These are phyloP conservation scores for Solanum piurae DNA, from an alignment of 257 asterid genomes.

Conservation along the genomic window DNA sequence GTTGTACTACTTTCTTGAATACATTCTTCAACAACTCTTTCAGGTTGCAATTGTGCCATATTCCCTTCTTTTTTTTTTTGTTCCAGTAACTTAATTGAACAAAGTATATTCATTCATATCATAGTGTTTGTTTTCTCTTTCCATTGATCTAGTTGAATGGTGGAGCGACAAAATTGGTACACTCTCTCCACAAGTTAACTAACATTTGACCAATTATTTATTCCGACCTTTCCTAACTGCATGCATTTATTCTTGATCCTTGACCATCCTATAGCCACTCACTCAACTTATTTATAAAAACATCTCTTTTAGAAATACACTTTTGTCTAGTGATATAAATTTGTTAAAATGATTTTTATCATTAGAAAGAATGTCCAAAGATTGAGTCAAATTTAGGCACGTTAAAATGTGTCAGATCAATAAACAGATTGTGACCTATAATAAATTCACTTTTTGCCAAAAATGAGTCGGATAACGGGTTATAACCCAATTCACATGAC, in stretches of 20 bases:
- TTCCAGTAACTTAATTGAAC: neutral
- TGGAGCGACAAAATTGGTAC: neutral
- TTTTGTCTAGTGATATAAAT: neutral
- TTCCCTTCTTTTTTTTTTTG: neutral
- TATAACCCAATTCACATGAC: neutral
- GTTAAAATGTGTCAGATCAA: neutral
- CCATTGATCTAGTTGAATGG: neutral
- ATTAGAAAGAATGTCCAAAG: neutral
- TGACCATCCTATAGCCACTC: neutral
- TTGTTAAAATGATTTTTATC: neutral
- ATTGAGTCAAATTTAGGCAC: neutral
- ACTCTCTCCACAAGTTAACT: neutral
- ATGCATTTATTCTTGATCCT: neutral
- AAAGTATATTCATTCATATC: neutral
- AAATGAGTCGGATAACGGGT: neutral
- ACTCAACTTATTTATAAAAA: neutral
- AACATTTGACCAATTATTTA: neutral
- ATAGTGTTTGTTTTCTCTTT: neutral
- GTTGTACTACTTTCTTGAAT: neutral
- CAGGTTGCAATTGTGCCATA: constrained; percentile 37
- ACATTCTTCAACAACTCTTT: neutral
- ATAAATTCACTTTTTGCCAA: neutral
- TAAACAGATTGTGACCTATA: neutral
- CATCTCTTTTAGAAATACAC: neutral
- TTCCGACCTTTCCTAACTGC: neutral